Percentiles rank a stretch among this genome's conserved stretches.
These are phyloP conservation scores for Cadophora sp. DNA, from an alignment of 2,329 filamentous ascomycete genomes.

Conservation along the genomic window DNA sequence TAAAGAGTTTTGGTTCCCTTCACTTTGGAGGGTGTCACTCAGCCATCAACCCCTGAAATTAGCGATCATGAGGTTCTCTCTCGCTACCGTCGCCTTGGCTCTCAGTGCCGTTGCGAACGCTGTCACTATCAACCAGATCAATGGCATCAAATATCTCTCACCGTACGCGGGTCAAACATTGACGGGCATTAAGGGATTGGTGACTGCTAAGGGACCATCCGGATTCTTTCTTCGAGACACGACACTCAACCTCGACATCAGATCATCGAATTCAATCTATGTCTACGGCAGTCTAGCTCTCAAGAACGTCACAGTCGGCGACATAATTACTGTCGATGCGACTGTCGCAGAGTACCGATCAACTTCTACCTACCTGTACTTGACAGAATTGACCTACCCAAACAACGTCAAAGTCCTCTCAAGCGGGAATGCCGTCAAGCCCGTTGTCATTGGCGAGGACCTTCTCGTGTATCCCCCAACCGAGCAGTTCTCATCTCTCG, in stretches of 20 bases:
- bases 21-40: background rate
- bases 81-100: conserved; percentile 9
- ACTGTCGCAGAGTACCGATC: conserved; percentile 61
- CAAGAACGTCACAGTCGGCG: conserved; percentile 63
- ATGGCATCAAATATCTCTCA: conserved; percentile 69
- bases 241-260: conserved; percentile 58
- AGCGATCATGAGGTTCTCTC: conserved; percentile 16
- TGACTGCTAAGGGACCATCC: conserved; percentile 61
- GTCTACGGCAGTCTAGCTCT: conserved; percentile 62
- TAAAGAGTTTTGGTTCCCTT: conserved; percentile 11
- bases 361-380: conserved; percentile 58
- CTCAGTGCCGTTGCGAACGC: conserved; percentile 38
- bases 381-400: conserved; percentile 68
- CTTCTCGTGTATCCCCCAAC: conserved; percentile 57
- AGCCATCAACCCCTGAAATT: conserved; percentile 12
- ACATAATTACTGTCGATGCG: conserved; percentile 66
- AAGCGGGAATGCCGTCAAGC: conserved; percentile 58
- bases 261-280: conserved; percentile 70
- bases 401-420: conserved; percentile 60
- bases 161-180: conserved; percentile 62
- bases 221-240: conserved; percentile 71
- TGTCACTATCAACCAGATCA: conserved; percentile 66
- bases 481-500: conserved; percentile 65
- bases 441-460: conserved; percentile 63
- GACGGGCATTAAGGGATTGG: conserved; percentile 53